Percentiles rank a stretch among this genome's conserved stretches.
phyloP scores from a whole-genome alignment of 2,329 filamentous ascomycete species.

The Diaporthe sp. region DNA sequence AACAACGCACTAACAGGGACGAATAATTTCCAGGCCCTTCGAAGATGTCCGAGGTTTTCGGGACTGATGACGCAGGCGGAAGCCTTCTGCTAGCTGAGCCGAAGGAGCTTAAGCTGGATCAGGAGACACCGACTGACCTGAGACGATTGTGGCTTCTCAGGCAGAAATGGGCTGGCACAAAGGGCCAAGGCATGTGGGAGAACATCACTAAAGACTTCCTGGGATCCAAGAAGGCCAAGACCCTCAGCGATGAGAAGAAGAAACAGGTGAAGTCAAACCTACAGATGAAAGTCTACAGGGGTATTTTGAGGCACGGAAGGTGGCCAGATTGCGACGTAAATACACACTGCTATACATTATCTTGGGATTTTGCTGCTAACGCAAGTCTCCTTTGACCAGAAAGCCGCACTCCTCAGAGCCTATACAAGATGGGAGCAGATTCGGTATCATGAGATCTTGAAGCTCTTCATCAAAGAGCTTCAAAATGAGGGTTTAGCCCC shows the following conservation, averaged over 20 bases:
- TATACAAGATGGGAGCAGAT: conserved; percentile 31
- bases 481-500: conserved; percentile 58
- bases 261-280: conserved; percentile 61
- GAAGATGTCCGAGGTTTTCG: neutral
- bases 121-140: conserved; percentile 59
- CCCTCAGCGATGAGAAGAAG: conserved; percentile 67
- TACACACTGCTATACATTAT: too few relatives aligned
- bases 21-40: too few relatives aligned
- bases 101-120: conserved; percentile 48
- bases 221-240: conserved; percentile 59
- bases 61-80: neutral
- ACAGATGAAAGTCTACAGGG: conserved; percentile 67
- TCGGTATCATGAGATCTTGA: conserved; percentile 42
- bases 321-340: conserved; percentile 64
- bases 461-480: conserved; percentile 60
- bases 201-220: conserved; percentile 58
- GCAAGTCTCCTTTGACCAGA: neutral
- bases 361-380: neutral
- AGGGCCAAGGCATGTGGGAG: conserved; percentile 70
- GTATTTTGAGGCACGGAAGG: conserved; percentile 57
- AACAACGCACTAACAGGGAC: too few relatives aligned
- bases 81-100: neutral
- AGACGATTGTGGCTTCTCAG: conserved; percentile 61
- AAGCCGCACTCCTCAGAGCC: conserved; percentile 29
- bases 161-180: conserved; percentile 55